phyloP scores from a whole-genome alignment of 768 basidiomycete genomes.

The Megacollybia marginata region DNA sequence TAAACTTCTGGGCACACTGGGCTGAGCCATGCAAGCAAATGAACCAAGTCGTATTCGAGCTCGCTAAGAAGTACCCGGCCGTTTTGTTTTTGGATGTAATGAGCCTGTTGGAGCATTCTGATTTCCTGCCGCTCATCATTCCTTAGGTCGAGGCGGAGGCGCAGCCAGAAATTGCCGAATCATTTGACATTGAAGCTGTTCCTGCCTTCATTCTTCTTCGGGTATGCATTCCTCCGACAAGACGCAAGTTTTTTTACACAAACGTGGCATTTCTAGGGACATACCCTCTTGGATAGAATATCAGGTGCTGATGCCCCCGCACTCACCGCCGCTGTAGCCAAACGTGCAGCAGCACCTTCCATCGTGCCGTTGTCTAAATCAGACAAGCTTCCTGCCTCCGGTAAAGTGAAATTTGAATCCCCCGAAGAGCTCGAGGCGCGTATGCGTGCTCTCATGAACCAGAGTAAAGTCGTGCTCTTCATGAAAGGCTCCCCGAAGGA shows the following conservation, averaged over 20 bases:
- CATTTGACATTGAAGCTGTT: slow-evolving; percentile 87
- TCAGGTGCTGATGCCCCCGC: slow-evolving; percentile 70
- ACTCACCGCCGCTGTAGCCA: slow-evolving; percentile 55
- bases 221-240: slow-evolving; percentile 28
- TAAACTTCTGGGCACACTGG: slow-evolving; percentile 94
- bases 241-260: background rate
- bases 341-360: slow-evolving; percentile 38
- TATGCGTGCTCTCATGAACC: slow-evolving; percentile 67
- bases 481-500: slow-evolving; percentile 82
- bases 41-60: slow-evolving; percentile 69
- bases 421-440: slow-evolving; percentile 61
- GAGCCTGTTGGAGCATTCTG: background rate
- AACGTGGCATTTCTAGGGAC: slow-evolving; percentile 52
- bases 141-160: slow-evolving; percentile 75
- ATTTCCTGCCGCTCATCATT: background rate
- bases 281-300: slow-evolving; percentile 73
- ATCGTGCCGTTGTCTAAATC: slow-evolving; percentile 43
- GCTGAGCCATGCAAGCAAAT: slow-evolving; percentile 87
- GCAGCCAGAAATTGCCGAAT: slow-evolving; percentile 80
- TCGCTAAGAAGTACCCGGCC: slow-evolving; percentile 63
- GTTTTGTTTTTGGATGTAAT: slow-evolving; percentile 70
- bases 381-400: slow-evolving; percentile 24
- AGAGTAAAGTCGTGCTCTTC: slow-evolving; percentile 75
- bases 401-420: slow-evolving; percentile 35
- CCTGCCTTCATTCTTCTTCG: slow-evolving; percentile 78